Conservation (phyloP, 192 early-diverging fungal species). For the Podila clonocystis region DNA sequence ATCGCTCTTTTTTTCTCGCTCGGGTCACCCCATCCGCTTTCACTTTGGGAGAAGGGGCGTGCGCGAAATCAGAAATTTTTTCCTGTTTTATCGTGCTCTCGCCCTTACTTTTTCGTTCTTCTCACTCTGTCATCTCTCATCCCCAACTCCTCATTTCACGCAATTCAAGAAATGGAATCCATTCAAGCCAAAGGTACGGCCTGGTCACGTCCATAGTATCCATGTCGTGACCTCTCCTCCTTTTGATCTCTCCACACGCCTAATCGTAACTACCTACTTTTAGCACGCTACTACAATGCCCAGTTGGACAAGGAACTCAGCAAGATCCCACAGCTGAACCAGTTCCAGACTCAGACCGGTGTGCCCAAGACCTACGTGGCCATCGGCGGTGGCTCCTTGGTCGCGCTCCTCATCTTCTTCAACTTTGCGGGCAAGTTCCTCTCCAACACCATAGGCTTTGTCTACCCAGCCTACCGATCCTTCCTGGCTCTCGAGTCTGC, state of each 20-base stretch:
- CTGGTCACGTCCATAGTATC: background rate
- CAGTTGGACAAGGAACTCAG: constrained; percentile 78
- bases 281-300: constrained; percentile 34
- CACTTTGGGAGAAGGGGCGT: background rate
- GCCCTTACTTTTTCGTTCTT: background rate
- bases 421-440: constrained; percentile 82
- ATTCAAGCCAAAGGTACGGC: constrained; percentile 34
- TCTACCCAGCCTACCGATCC: constrained; percentile 90
- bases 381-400: constrained; percentile 64
- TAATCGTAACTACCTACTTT: background rate
- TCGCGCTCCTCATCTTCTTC: constrained; percentile 84
- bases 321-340: constrained; percentile 66
- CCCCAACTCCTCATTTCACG: background rate
- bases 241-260: too few relatives aligned
- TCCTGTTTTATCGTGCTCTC: background rate
- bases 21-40: background rate
- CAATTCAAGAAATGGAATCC: constrained; percentile 22
- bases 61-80: background rate
- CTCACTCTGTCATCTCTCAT: background rate
- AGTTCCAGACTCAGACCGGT: constrained; percentile 75
- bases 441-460: constrained; percentile 86
- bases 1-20: background rate
- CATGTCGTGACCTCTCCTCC: background rate
- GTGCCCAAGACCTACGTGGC: constrained; percentile 88
- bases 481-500: constrained; percentile 91